Evolutionary conservation across 257 asterid species (phyloP).

Genomic region (Datura wrightii): DNA sequence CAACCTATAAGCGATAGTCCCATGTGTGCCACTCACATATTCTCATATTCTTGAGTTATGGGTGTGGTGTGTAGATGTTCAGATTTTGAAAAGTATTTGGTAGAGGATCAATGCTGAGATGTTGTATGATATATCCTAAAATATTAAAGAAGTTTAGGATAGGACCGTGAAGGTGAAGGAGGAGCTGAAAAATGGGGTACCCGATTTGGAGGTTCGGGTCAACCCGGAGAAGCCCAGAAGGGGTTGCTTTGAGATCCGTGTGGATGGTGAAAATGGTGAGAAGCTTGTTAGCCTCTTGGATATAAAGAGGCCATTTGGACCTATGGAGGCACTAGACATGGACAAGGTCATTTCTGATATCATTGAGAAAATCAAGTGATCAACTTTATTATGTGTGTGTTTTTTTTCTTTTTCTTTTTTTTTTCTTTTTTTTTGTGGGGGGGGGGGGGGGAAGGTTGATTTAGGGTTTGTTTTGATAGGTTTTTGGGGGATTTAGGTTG

Average conservation of each 20-base stretch:
- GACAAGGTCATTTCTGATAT: slow-evolving; percentile 66
- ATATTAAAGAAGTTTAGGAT: slow-evolving; percentile 66
- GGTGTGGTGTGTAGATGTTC: no score
- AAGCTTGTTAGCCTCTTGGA: slow-evolving; percentile 64
- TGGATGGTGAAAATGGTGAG: slow-evolving; percentile 61
- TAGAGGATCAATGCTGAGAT: no score
- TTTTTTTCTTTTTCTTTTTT: no score
- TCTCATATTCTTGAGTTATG: no score
- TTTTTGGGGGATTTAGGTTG: slow-evolving; percentile 21
- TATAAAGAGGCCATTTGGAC: slow-evolving; percentile 74
- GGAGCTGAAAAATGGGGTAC: slow-evolving; percentile 60
- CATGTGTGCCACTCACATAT: no score
- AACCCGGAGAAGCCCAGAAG: slow-evolving; percentile 82
- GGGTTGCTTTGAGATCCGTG: slow-evolving; percentile 89
- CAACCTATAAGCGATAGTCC: no score
- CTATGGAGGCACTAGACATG: slow-evolving; percentile 71
- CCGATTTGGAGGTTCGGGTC: slow-evolving; percentile 62
- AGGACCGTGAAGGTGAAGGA: slow-evolving; percentile 66
- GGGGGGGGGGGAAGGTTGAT: no score
- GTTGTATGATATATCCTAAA: no score
- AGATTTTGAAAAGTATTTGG: no score
- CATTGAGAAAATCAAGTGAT: slow-evolving; percentile 57
- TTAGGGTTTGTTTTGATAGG: neutral
- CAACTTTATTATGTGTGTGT: no score
- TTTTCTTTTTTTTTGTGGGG: neutral